Conservation (phyloP, 2,329 filamentous ascomycete genomes). For the Dactylellina drechsleri region DNA sequence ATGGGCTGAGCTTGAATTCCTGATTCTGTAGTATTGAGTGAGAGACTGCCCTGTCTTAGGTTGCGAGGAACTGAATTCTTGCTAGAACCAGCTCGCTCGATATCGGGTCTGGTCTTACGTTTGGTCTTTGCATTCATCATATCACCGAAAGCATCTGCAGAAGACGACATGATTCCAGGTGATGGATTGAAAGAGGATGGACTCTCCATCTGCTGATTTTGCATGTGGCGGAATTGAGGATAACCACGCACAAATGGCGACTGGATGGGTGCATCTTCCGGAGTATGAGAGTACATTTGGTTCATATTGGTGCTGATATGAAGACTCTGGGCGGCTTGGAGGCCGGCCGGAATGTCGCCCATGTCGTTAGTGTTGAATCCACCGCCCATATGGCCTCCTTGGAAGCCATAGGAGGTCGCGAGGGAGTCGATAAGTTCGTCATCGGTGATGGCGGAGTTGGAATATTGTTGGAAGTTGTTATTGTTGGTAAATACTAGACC, state of each 20-base stretch:
- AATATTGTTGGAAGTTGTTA: conserved; percentile 76
- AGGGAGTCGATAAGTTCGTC: conserved; percentile 69
- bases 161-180: conserved; percentile 61
- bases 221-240: conserved; percentile 49
- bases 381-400: conserved; percentile 43
- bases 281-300: conserved; percentile 82
- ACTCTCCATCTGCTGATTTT: conserved; percentile 62
- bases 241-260: conserved; percentile 77
- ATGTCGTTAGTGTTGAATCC: conserved; percentile 45
- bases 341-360: conserved; percentile 30
- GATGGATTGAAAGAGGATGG: conserved; percentile 62
- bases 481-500: conserved; percentile 67
- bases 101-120: conserved; percentile 57
- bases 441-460: conserved; percentile 79
- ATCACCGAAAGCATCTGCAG: conserved; percentile 50
- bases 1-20: conserved; percentile 82
- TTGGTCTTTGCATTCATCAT: conserved; percentile 56
- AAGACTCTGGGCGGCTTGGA: conserved; percentile 33
- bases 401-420: conserved; percentile 51
- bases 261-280: conserved; percentile 89
- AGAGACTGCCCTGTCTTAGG: conserved; percentile 76
- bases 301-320: conserved; percentile 57
- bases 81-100: conserved; percentile 50
- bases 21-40: conserved; percentile 77
- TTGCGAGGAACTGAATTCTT: conserved; percentile 72